Conservation (phyloP, 75 land plant species). For the Selaginella tamariscina region DNA sequence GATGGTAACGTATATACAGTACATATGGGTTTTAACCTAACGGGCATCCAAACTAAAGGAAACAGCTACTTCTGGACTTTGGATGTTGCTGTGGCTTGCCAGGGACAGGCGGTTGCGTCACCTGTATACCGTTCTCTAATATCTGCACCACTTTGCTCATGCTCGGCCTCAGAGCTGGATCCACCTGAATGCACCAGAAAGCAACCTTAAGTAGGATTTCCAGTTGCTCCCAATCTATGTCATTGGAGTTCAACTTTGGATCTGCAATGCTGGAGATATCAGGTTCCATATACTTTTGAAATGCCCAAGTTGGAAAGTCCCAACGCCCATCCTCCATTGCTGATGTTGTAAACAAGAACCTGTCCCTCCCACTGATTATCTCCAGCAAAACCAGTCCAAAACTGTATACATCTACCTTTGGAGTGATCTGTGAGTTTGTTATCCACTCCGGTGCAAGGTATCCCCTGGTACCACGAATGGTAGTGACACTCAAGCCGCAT, state of each 20-base stretch:
- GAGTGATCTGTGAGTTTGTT: neutral
- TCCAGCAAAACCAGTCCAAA: slow-evolving; percentile 23
- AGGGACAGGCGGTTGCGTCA: no score
- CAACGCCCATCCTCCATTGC: neutral
- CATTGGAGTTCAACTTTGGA: slow-evolving; percentile 10
- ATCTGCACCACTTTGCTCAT: no score
- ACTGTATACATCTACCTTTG: slow-evolving; percentile 22
- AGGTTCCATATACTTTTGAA: slow-evolving; percentile 13
- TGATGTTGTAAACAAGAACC: neutral
- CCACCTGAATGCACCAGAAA: slow-evolving; percentile 26
- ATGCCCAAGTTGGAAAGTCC: slow-evolving; percentile 11
- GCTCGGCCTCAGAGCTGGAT: slow-evolving; percentile 14
- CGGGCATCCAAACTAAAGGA: no score
- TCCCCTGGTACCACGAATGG: neutral
- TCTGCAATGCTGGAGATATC: slow-evolving; percentile 12
- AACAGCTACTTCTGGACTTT: no score
- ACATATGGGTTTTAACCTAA: no score
- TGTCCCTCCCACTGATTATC: slow-evolving; percentile 19
- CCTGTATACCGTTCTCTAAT: no score
- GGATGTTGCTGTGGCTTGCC: no score
- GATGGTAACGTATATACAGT: no score
- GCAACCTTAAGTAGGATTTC: slow-evolving; percentile 22
- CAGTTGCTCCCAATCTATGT: slow-evolving; percentile 14
- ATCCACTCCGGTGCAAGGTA: neutral
- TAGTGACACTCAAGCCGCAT: neutral